Evolutionary conservation across 2,329 filamentous ascomycete species (phyloP), one percentile per base, ranked within the genome.

Genomic region (Rhinocladiella similis): DNA sequence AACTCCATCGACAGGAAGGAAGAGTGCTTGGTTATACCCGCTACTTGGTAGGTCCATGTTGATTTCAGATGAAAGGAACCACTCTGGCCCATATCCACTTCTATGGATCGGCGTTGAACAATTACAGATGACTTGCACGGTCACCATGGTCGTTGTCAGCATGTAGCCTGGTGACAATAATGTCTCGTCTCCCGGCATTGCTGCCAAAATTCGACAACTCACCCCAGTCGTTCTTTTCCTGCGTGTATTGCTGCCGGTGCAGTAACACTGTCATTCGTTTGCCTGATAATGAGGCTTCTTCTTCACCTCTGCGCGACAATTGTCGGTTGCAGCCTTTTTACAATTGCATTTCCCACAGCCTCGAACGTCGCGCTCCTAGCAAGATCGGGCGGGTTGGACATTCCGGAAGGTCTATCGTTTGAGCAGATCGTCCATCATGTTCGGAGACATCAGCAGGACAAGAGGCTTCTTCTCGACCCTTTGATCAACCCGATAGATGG

Each of bases 401-500:
- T 58, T 27, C 47, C 55, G 12, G 55, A 54, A 12, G 51, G 43
- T 22, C 39, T 54, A 14, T 43, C 50, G 3, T 66, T 62, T 53
- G 63, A 63, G 5, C 53, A 63, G 2, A 43, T 50, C 1, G 46
- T 63, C 12, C 46, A 51, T 9, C 36, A 56, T 18, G 46, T 54
- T 1, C 46, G 35, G n/a, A 38, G 50, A 38, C 19, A 43, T 14
- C 48, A 57, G 14, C 53, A 61, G 41, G 55, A 65, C 10, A 67
- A 68, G 36, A 60, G 67, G 5, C 64, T 67, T n/a, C 53, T 69
- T 2, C 47, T 68, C 14, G 54, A 59, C 53, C 53, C 56, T 3
- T 60, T 67, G 58, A 58, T 55, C 14, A 54, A 56, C 1, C 68
- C 69, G 2, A 52, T 70, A 49, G 64, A 70, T 42, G 59, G 69